Base-by-base conservation (phyloP, 805 yeast genomes). In the Cyberlindnera mrakii region DNA sequence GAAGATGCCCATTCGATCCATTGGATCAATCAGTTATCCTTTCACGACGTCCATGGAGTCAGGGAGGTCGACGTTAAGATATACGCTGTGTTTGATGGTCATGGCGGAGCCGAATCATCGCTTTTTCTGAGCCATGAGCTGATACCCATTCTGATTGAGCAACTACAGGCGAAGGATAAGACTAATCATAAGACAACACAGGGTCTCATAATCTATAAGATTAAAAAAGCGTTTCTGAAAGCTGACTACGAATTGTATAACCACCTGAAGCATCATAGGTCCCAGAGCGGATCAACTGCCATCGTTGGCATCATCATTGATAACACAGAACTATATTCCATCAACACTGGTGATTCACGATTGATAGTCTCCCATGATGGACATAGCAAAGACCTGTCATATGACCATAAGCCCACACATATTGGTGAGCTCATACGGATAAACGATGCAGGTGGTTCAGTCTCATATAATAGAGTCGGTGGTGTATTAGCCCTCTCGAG, bases 351-450 rank as follows among this genome's bases (percentile, higher is more conserved):
- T 5, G 95, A 85, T 60, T 82, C 90, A 6, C 67, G 95, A 46
- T 74, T 84, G 46, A 74, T 84, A 6, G 52, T 81, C 36, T 62
- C 70, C 0, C 56, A 70, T 16, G 55, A 65, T 32, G 88, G 87
- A 1, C 54, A 57, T 6, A 66, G 82, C 8, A 84, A 84, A 58
- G 72, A 68, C 5, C 51, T 83, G 49, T 80, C 87, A 7, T 82
- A 71, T 56, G 91, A 84, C 65, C 99, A 91, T 68, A 91, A 91
- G 68, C 98, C 99, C 18, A 85, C 85, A 35, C 89, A 91, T 60
- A 95, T 87, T 62, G 97, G 97, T 41, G 99, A 91, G 64, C 75
- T 84, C 62, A 80, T 93, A 33, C 72, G 99, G 58, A 91, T 91
- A 46, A 80, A 82, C 52, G 88, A 90, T 42, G 96, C 96, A 23